These are phyloP conservation scores for Drechmeria coniospora DNA, from an alignment of 2,329 filamentous ascomycete species.

Conservation along the genomic window DNA sequence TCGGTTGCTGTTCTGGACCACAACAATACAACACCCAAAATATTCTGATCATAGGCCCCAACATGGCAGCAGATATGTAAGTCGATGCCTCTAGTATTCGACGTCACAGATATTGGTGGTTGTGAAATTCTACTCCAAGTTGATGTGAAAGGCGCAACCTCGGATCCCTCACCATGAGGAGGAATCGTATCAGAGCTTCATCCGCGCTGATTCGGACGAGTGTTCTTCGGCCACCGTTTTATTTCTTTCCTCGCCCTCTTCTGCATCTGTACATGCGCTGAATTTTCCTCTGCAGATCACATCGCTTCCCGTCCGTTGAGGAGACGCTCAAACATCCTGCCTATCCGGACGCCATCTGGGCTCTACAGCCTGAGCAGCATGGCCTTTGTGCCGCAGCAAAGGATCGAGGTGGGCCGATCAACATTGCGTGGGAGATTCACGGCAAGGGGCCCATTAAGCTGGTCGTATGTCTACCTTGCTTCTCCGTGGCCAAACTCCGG, in stretches of 20 bases:
- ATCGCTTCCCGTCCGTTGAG: slow-evolving; percentile 28
- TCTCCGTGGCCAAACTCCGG: no score
- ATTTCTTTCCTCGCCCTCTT: no score
- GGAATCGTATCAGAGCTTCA: no score
- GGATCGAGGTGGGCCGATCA: slow-evolving; percentile 57
- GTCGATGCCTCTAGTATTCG: neutral
- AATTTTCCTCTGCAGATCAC: slow-evolving; percentile 4
- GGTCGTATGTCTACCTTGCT: slow-evolving; percentile 39
- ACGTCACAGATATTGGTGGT: neutral
- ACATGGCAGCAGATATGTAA: slow-evolving; percentile 1
- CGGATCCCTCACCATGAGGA: no score
- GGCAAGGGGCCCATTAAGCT: slow-evolving; percentile 57
- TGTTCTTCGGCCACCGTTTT: no score
- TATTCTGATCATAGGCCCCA: neutral
- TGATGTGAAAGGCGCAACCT: no score
- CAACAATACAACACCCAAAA: neutral
- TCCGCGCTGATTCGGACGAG: no score
- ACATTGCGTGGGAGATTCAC: slow-evolving; percentile 68
- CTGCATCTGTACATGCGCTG: neutral
- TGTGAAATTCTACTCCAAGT: no score
- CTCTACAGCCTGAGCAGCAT: slow-evolving; percentile 47
- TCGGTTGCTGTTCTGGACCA: no score
- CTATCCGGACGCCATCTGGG: slow-evolving; percentile 51
- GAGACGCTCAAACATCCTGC: slow-evolving; percentile 51
- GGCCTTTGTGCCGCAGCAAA: slow-evolving; percentile 51